phyloP scores from a whole-genome alignment of 768 basidiomycete genomes.

The Serendipita indica region DNA sequence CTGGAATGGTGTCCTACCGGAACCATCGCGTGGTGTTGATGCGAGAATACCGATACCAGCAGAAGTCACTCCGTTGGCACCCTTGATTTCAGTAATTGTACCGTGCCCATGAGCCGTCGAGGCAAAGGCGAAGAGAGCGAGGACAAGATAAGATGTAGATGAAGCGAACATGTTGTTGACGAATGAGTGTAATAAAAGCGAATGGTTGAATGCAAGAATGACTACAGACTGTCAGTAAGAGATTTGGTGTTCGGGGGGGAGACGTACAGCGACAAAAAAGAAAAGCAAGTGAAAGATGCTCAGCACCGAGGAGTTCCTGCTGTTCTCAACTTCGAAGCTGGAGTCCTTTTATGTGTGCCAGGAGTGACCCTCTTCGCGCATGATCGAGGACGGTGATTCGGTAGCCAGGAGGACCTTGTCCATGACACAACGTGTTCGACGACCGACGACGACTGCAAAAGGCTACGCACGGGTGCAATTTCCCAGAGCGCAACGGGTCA shows the following conservation, averaged over 20 bases:
- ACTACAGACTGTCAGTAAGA: neutral
- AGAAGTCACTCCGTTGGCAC: constrained; percentile 20
- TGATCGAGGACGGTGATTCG: no score
- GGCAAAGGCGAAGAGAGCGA: constrained; percentile 13
- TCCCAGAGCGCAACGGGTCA: no score
- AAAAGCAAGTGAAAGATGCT: constrained; percentile 1
- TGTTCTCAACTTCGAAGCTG: neutral
- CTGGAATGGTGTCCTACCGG: constrained; percentile 21
- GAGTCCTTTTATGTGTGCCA: neutral
- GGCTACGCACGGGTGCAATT: no score
- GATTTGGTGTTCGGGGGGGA: neutral
- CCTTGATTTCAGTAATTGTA: constrained; percentile 18
- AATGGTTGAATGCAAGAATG: neutral
- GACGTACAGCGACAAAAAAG: constrained; percentile 1
- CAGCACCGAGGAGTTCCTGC: constrained; percentile 8
- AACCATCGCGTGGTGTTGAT: constrained; percentile 18
- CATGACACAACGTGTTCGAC: no score
- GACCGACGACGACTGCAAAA: no score
- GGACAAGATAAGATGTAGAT: constrained; percentile 11
- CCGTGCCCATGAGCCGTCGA: constrained; percentile 18
- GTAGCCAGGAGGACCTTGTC: no score
- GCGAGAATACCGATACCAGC: constrained; percentile 19
- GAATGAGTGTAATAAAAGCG: constrained; percentile 4
- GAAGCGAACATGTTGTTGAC: constrained; percentile 18
- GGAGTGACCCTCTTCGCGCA: no score